phyloP scores from a whole-genome alignment of 169 alveolate genomes.

The Eimeria maxima region DNA sequence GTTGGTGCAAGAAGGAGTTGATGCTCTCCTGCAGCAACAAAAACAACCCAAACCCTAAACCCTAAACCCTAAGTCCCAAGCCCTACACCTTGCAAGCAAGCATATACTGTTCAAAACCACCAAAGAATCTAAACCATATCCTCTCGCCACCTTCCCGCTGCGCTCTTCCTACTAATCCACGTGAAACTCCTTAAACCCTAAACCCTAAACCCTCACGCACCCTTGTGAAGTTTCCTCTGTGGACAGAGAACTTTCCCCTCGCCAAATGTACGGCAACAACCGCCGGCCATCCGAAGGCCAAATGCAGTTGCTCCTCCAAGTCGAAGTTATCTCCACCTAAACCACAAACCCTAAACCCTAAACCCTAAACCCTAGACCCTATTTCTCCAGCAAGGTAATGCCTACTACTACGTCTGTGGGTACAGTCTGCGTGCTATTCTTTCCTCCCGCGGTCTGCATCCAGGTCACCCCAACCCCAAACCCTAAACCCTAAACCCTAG shows the following conservation, averaged over 20 bases:
- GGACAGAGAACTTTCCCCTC: constrained; percentile 84
- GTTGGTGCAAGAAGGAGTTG: constrained; percentile 61
- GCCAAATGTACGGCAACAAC: constrained; percentile 91
- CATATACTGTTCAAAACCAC: no score
- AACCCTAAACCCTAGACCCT: constrained; percentile 23
- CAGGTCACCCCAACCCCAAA: background rate
- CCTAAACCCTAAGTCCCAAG: constrained; percentile 34
- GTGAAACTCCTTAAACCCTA: background rate
- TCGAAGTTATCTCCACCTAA: background rate
- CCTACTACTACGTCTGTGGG: no score
- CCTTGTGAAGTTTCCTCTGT: constrained; percentile 79
- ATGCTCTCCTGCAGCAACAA: constrained; percentile 71
- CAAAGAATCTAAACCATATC: no score
- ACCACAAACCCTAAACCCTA: constrained; percentile 4
- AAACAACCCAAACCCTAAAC: background rate
- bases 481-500: background rate
- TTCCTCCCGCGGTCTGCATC: background rate
- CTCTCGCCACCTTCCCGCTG: no score
- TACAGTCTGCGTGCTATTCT: no score
- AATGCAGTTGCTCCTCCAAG: background rate
- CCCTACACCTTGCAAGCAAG: background rate
- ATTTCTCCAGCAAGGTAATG: background rate
- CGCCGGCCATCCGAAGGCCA: constrained; percentile 95
- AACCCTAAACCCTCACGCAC: constrained; percentile 20
- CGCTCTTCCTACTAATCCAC: no score